phyloP scores from a whole-genome alignment of 1,139 yeast genomes.

The Zygoascus meyerae region DNA sequence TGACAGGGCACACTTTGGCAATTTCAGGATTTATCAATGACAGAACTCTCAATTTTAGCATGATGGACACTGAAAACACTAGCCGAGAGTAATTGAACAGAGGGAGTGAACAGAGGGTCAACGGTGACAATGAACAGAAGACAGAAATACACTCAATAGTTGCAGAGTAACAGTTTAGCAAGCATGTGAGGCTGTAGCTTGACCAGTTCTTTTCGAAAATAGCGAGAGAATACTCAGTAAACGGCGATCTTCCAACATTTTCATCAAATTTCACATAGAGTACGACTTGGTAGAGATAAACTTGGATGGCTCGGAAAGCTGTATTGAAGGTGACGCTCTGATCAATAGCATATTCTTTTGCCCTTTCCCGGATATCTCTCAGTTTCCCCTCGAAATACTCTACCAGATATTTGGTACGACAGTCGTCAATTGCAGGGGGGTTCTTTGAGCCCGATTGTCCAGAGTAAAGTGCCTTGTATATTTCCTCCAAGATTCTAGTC shows the following conservation, averaged over 20 bases:
- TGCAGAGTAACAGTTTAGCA: conserved; percentile 23
- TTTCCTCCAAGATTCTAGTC: conserved; percentile 56
- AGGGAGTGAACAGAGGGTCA: conserved; percentile 49
- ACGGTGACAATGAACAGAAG: conserved; percentile 14
- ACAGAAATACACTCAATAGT: conserved; percentile 20
- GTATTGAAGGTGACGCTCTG: conserved; percentile 12
- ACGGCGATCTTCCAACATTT: conserved; percentile 33
- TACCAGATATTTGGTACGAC: conserved; percentile 22
- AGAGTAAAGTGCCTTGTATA: conserved; percentile 31
- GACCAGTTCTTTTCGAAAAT: conserved; percentile 22
- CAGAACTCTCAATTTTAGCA: conserved; percentile 53
- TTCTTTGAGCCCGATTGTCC: conserved; percentile 20
- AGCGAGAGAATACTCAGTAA: conserved; percentile 33
- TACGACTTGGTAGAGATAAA: conserved; percentile 63
- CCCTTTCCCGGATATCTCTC: conserved; percentile 6
- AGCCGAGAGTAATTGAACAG: conserved; percentile 58
- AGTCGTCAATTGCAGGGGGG: conserved; percentile 29
- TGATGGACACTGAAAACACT: conserved; percentile 62
- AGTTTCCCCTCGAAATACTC: conserved; percentile 24
- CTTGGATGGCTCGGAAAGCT: conserved; percentile 56
- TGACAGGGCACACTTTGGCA: conserved; percentile 42
- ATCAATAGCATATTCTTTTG: conserved; percentile 1
- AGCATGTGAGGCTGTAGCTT: conserved; percentile 20
- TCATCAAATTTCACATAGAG: conserved; percentile 32
- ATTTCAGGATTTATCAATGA: conserved; percentile 51